Evolutionary conservation across 768 basidiomycete species (phyloP), one percentile per base, ranked within the genome.

Genomic region (Epithele typhae): DNA sequence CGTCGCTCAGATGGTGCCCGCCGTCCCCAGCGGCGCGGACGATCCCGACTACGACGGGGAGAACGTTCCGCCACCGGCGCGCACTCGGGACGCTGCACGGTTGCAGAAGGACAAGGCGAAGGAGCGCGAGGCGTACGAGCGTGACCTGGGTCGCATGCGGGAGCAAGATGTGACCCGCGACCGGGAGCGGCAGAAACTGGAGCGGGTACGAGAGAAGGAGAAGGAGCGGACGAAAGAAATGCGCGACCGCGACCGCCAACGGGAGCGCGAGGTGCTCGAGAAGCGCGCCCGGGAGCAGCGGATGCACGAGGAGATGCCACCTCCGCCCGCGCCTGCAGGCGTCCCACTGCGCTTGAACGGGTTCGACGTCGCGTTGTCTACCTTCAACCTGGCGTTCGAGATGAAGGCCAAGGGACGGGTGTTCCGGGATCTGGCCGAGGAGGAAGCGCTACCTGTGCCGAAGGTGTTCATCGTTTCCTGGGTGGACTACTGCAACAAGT

Each of bases 401-500:
- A 82, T 86, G 19, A 79, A 75, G 56, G 73, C 77, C 2, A 61
- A 61, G 3, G 85, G 86, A 1, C 73, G 71, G 45, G 58, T 86
- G n/a, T 90, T 87, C 69, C 72, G 77, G 8, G 78, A 87, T 51
- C 81, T 84, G 3, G 69, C 77, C 38, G 70, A 74, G 36, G 81
- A 81, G 23, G 65, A 59, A 1, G 57, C 65, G 34, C 56, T 90
- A 2, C 75, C 74, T 0, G 75, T 81, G 15, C 87, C 91, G 48
- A 76, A 76, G 43, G 86, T 95, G 37, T 98, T 97, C 68, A 92
- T 99, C 53, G 90, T 88, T 3, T 90, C 89, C n/a, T 98, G 96
- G 96, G 87, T 98, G 34, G 96, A 98, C 65, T 98, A 98, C 62
- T 95, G 92, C 64, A 91, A 93, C 67, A 97, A 97, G 73, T 99